Evolutionary conservation across 116 monocot genomes (phyloP).

Genomic region (Trichopus zeylanicus): DNA sequence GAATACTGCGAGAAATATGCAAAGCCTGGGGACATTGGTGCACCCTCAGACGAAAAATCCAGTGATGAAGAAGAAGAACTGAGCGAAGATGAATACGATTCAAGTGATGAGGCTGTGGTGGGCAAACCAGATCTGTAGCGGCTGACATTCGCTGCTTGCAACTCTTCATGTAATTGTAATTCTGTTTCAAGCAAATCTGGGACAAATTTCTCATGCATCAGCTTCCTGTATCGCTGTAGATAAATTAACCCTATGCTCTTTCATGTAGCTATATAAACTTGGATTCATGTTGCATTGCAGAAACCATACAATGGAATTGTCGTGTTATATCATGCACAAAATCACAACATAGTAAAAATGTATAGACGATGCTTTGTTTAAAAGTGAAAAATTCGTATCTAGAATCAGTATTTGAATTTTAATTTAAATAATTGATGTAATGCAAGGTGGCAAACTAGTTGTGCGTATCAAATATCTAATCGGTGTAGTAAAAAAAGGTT

Average conservation of each 20-base stretch:
- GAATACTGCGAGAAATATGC: conserved; percentile 89
- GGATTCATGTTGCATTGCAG: neutral
- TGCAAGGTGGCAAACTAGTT: too few relatives aligned
- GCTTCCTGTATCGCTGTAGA: neutral
- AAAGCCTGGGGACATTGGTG: conserved; percentile 43
- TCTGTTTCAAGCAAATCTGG: neutral
- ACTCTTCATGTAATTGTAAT: conserved; percentile 2
- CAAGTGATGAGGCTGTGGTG: conserved; percentile 60
- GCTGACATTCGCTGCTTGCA: neutral
- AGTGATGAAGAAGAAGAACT: conserved; percentile 81
- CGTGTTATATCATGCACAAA: too few relatives aligned
- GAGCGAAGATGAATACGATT: conserved; percentile 61
- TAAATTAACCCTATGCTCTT: neutral
- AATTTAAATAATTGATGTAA: too few relatives aligned
- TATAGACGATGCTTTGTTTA: too few relatives aligned
- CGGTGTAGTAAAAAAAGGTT: too few relatives aligned
- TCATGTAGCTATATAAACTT: neutral
- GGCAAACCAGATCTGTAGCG: conserved; percentile 66
- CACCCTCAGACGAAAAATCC: conserved; percentile 48
- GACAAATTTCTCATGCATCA: neutral
- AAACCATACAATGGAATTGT: too few relatives aligned
- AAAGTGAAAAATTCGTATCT: too few relatives aligned
- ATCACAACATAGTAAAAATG: too few relatives aligned
- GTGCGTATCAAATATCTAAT: too few relatives aligned
- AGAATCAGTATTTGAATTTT: too few relatives aligned